phyloP scores from a whole-genome alignment of 163 green algal species.

The Chlamydomonas reinhardtii region DNA sequence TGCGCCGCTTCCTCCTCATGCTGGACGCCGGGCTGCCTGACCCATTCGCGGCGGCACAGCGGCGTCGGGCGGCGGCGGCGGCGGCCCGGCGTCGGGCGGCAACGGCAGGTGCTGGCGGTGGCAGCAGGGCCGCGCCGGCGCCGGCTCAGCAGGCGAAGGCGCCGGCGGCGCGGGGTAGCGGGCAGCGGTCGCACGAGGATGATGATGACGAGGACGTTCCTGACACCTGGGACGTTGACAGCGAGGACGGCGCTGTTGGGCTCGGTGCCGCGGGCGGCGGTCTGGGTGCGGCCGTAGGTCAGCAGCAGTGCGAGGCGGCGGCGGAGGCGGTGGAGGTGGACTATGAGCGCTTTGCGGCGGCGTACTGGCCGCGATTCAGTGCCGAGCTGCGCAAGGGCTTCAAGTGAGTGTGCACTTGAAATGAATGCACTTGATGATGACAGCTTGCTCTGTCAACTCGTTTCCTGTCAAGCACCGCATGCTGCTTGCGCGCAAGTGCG shows the following conservation, averaged over 20 bases:
- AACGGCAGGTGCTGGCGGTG: no score
- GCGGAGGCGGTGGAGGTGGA: constrained; percentile 16
- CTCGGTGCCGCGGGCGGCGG: no score
- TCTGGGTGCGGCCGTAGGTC: no score
- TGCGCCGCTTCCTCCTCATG: constrained; percentile 12
- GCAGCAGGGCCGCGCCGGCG: neutral
- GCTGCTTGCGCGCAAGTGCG: no score
- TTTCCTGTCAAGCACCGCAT: no score
- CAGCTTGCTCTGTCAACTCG: no score
- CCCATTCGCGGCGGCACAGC: constrained; percentile 4
- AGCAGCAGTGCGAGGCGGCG: neutral
- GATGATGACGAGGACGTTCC: neutral
- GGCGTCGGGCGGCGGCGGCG: neutral
- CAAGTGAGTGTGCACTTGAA: no score
- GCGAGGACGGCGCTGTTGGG: no score
- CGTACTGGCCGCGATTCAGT: constrained; percentile 50
- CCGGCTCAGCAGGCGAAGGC: neutral
- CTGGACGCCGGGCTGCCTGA: constrained; percentile 7
- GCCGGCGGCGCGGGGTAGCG: neutral
- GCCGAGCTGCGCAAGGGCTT: neutral
- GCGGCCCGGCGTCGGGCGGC: neutral
- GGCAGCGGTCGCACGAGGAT: neutral
- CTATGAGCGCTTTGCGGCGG: constrained; percentile 33
- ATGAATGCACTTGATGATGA: no score
- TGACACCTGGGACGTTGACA: no score